Conservation (phyloP, 306 rosid genomes). For the Clitoria ternatea region DNA sequence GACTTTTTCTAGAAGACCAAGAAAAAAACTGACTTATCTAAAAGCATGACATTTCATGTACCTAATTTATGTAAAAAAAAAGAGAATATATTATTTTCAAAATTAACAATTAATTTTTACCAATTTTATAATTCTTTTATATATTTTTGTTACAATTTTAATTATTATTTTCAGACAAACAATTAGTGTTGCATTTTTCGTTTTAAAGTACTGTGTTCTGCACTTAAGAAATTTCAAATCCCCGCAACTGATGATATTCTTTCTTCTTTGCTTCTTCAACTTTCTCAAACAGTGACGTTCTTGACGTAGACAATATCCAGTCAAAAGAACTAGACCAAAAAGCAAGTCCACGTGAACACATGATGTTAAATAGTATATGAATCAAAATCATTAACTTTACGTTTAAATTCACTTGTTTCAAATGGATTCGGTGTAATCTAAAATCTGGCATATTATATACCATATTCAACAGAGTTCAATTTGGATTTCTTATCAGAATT, state of each 20-base stretch:
- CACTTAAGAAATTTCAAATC: not conserved
- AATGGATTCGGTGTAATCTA: not conserved
- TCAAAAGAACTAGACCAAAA: slow-evolving; percentile 13
- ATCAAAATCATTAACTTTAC: not conserved
- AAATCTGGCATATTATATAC: not conserved
- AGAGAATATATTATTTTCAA: no score
- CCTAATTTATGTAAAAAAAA: no score
- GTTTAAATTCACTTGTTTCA: not conserved
- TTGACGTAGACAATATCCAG: not conserved
- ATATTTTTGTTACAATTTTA: not conserved
- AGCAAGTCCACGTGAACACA: not conserved
- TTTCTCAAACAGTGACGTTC: not conserved
- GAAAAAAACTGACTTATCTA: no score
- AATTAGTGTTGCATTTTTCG: not conserved
- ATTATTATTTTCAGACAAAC: not conserved
- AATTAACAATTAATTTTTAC: not conserved
- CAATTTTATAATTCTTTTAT: not conserved
- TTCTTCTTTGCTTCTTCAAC: not conserved
- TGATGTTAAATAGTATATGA: not conserved
- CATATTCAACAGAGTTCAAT: not conserved
- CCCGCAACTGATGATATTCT: not conserved
- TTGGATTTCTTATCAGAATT: no score
- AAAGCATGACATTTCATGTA: no score
- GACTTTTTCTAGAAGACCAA: no score
- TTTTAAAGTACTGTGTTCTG: not conserved